Evolutionary conservation across 495 filamentous ascomycete species (phyloP), one percentile per base, ranked within the genome.

Genomic region (Friedmanniomyces simplex): DNA sequence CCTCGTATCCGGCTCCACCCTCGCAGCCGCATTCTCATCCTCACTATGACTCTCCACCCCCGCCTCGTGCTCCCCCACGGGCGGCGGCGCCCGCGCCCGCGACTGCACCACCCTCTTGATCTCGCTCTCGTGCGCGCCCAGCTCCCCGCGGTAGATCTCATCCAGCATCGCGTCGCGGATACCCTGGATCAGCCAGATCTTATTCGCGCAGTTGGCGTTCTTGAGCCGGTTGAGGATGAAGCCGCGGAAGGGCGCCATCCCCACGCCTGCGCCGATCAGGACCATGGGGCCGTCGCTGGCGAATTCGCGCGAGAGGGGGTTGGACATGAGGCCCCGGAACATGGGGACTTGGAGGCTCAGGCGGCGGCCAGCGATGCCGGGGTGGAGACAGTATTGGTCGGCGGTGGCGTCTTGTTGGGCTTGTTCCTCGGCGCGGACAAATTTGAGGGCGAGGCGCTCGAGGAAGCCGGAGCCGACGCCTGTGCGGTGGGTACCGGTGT

Each of bases 181-280:
- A n/a, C 93, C 93, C 71, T 98, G 93, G 42, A 98, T 81, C 49
- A 98, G 91, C 93, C 93, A 98, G 63, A 97, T 93, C 73, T 98
- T 98, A 75, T 97, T 98, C 48, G 89, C 91, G 69, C 93, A 96
- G 72, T 94, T 98, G 57, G 94, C 93, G 50, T 88, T 95, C 76
- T 88, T 87, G 52, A 98, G 79, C 13, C 93, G 84, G 54, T 91
- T 87, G 72, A 96, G 88, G 25, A 98, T 94, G 68, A 98, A 98
- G 25, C 93, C 93, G 34, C 93, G 82, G 79, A 98, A 98, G 0
- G 93, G 93, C 20, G 93, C 93, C 69, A 98, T 88, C 56, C 93
- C 93, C 21, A 98, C 93, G 39, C 93, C 93, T 6, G 93, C 94
- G 41, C 93, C 93, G 70, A 98, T 94, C 24, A 98, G 78, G 28